A percentile compares a stretch with the other conserved stretches of the same genome.
phyloP scores from a whole-genome alignment of 106 monocot species.

The Dendrobium nobile region DNA sequence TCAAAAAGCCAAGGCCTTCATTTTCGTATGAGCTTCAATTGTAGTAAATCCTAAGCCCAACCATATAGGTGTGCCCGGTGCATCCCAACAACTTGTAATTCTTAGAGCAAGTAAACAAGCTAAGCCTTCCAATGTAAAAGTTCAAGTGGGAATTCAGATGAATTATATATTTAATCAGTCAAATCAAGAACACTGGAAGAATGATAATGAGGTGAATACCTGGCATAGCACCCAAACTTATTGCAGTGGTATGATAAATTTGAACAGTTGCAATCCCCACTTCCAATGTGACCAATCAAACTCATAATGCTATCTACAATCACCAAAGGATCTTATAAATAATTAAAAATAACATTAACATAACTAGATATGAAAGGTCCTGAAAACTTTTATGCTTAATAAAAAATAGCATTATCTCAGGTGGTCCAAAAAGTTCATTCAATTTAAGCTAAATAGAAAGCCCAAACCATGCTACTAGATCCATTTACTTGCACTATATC shows the following conservation, averaged over 20 bases:
- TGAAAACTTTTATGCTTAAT: background rate
- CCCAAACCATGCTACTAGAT: background rate
- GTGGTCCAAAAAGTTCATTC: background rate
- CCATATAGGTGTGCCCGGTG: background rate
- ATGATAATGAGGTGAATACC: slow-evolving; percentile 14
- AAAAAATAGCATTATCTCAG: background rate
- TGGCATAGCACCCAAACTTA: slow-evolving; percentile 33
- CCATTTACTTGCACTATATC: background rate
- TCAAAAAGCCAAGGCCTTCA: background rate
- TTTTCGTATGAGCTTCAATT: background rate
- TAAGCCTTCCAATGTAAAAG: background rate
- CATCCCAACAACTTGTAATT: background rate
- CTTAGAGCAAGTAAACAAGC: slow-evolving; percentile 1
- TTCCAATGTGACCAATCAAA: slow-evolving; percentile 20
- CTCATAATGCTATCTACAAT: slow-evolving; percentile 22
- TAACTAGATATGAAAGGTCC: background rate
- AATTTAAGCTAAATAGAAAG: background rate
- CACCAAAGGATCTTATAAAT: background rate
- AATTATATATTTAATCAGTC: background rate
- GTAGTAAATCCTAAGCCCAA: background rate
- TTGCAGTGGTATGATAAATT: slow-evolving; percentile 28
- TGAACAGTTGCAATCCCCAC: slow-evolving; percentile 8
- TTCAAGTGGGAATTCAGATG: background rate
- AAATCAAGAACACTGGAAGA: background rate
- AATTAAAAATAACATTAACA: background rate